Evolutionary conservation across 2,329 filamentous ascomycete species (phyloP).

Genomic region (Truncatella angustata): DNA sequence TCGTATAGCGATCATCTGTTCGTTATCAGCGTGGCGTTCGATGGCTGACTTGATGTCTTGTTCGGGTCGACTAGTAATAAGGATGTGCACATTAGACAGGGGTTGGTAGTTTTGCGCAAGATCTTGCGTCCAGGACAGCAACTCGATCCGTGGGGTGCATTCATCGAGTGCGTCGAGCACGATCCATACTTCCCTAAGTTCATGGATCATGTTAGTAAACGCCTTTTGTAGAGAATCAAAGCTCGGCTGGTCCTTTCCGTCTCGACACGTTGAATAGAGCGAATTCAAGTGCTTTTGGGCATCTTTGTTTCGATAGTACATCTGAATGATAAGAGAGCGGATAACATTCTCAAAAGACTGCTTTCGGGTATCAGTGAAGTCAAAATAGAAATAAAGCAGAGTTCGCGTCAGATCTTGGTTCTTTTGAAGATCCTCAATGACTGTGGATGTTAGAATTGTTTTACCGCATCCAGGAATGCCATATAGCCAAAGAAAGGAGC

Average conservation of each 20-base stretch:
- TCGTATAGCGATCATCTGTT: constrained; percentile 22
- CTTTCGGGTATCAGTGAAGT: constrained; percentile 36
- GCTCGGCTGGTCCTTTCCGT: constrained; percentile 23
- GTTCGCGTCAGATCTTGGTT: background rate
- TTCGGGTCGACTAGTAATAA: constrained; percentile 24
- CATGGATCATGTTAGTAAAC: background rate
- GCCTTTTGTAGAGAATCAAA: no score
- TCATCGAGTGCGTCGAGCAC: constrained; percentile 30
- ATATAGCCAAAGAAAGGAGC: no score
- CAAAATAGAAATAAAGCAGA: constrained; percentile 34
- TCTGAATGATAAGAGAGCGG: constrained; percentile 34
- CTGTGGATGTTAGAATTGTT: constrained; percentile 35
- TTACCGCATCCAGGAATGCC: constrained; percentile 42
- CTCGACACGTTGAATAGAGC: constrained; percentile 23
- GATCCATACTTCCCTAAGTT: constrained; percentile 21
- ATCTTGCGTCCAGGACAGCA: constrained; percentile 15
- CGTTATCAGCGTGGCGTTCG: constrained; percentile 11
- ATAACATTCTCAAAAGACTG: constrained; percentile 31
- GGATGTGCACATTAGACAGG: constrained; percentile 16
- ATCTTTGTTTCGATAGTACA: constrained; percentile 21
- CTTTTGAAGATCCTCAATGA: constrained; percentile 27
- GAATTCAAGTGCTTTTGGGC: constrained; percentile 20
- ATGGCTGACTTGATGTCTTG: constrained; percentile 22
- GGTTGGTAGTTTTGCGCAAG: background rate
- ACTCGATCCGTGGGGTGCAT: constrained; percentile 14